Evolutionary conservation across 495 filamentous ascomycete species (phyloP).

Genomic region (Haplographium delicatum): DNA sequence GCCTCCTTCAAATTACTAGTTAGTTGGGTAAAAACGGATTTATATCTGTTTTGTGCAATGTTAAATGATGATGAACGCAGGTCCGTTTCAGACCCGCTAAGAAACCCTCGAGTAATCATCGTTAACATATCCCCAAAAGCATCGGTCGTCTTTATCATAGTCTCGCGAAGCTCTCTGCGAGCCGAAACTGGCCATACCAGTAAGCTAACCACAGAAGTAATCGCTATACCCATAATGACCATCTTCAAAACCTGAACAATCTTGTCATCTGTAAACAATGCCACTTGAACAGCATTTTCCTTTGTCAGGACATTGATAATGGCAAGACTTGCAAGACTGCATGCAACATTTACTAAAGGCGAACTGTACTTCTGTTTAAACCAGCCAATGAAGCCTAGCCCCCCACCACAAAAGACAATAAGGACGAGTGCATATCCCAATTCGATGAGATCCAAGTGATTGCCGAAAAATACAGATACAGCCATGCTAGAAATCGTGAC

Average conservation of each 20-base stretch:
- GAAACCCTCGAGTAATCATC: constrained; percentile 77
- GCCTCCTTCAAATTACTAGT: constrained; percentile 80
- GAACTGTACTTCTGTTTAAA: constrained; percentile 81
- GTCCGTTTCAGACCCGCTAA: constrained; percentile 79
- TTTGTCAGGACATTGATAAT: constrained; percentile 92
- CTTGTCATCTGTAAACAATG: constrained; percentile 74
- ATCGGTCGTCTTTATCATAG: constrained; percentile 69
- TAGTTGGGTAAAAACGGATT: constrained; percentile 63
- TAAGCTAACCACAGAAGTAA: constrained; percentile 71
- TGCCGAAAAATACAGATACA: constrained; percentile 69
- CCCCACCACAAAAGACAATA: constrained; percentile 82
- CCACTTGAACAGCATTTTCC: constrained; percentile 79
- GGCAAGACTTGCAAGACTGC: constrained; percentile 81
- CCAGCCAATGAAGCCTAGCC: constrained; percentile 88
- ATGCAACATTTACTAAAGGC: constrained; percentile 86
- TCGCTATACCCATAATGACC: constrained; percentile 76
- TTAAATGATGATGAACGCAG: constrained; percentile 56
- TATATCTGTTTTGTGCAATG: constrained; percentile 61
- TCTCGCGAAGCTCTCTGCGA: constrained; percentile 64
- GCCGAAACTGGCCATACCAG: constrained; percentile 78
- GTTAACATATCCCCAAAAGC: constrained; percentile 76
- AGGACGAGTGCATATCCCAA: constrained; percentile 80
- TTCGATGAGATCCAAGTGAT: constrained; percentile 53
- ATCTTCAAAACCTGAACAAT: constrained; percentile 86
- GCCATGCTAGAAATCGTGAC: constrained; percentile 85